Base-by-base conservation (phyloP, 805 yeast genomes). In the Starmerella kuoi region DNA sequence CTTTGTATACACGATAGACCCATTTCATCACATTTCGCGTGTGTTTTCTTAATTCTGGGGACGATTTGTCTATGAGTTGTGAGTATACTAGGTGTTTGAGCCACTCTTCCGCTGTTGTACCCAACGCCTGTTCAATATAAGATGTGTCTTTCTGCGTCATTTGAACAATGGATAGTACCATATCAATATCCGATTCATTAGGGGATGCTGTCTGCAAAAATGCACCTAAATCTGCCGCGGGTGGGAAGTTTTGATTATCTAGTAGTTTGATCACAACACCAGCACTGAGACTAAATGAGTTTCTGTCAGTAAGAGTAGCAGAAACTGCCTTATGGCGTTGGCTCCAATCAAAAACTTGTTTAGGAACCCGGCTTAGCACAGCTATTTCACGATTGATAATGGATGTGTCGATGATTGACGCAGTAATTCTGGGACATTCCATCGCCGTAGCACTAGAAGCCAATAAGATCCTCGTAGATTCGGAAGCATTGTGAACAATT, bases 161-260 rank as follows among this genome's bases (percentile, higher is more conserved):
- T 4, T 9, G 26, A 4, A 33, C 27, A 4, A 22, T 20, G 17
- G 6, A 18, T 5, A 14, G 9, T 22, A 33, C 21, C 6, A 6
- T 4, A 18, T 20, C 6, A 18, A 33, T 4, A 3, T 18, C 23
- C 3, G 41, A 38, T 5, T 37, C 37, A 7, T 9, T 15, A 3
- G 41, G 38, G 14, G 9, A 4, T 4, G 47, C 40, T 2, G 28
- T 6, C 2, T 14, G 11, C 6, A 38, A 21, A 14, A 35, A 35
- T 2, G 12, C 25, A 3, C 31, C 32, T 8, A 48, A 22, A 2
- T 20, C 27, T 1, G 31, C 17, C 5, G 42, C 21, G 5, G 17
- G 24, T 2, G 52, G 52, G 11, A 38, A 40, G 23, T 48, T 38
- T 21, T 38, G 43, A 3, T 36, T 11, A 22, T 48, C 52, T 2